phyloP scores from a whole-genome alignment of 2,329 filamentous ascomycete species.

The Fusarium redolens region DNA sequence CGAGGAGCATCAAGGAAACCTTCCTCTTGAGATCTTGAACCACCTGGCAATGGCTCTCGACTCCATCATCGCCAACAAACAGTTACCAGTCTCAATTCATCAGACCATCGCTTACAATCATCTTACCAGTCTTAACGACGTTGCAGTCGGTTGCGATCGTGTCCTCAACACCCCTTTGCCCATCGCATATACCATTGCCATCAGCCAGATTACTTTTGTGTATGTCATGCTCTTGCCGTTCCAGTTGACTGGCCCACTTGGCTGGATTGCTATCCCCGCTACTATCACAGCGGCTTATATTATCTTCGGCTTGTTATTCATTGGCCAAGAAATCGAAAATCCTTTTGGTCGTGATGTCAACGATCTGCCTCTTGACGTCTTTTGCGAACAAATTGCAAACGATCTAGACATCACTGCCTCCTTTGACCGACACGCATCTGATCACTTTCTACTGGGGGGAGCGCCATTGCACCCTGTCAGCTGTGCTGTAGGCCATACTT shows the following conservation, averaged over 20 bases:
- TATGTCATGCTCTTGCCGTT: slow-evolving; percentile 85
- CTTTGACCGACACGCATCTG: slow-evolving; percentile 48
- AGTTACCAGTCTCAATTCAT: slow-evolving; percentile 66
- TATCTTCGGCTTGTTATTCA: slow-evolving; percentile 79
- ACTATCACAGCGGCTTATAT: slow-evolving; percentile 82
- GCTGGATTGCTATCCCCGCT: slow-evolving; percentile 82
- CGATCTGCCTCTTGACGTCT: slow-evolving; percentile 79
- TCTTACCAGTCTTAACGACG: slow-evolving; percentile 75
- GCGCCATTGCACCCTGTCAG: slow-evolving; percentile 67
- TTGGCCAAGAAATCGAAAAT: slow-evolving; percentile 86
- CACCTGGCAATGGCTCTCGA: slow-evolving; percentile 76
- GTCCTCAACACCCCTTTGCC: slow-evolving; percentile 85
- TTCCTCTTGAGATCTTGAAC: slow-evolving; percentile 82
- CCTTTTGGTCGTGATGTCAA: slow-evolving; percentile 87
- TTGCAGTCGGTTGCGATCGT: slow-evolving; percentile 77
- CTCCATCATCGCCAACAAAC: slow-evolving; percentile 65
- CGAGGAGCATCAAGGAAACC: slow-evolving; percentile 78
- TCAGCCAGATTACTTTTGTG: slow-evolving; percentile 86
- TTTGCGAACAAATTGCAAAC: slow-evolving; percentile 77
- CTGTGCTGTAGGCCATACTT: slow-evolving; percentile 49
- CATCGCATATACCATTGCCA: slow-evolving; percentile 84
- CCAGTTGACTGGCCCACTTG: slow-evolving; percentile 73
- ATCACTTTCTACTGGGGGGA: slow-evolving; percentile 46
- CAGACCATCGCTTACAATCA: slow-evolving; percentile 70
- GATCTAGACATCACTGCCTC: slow-evolving; percentile 81